Conservation (phyloP, 805 yeast genomes). For the Komagataella populi region DNA sequence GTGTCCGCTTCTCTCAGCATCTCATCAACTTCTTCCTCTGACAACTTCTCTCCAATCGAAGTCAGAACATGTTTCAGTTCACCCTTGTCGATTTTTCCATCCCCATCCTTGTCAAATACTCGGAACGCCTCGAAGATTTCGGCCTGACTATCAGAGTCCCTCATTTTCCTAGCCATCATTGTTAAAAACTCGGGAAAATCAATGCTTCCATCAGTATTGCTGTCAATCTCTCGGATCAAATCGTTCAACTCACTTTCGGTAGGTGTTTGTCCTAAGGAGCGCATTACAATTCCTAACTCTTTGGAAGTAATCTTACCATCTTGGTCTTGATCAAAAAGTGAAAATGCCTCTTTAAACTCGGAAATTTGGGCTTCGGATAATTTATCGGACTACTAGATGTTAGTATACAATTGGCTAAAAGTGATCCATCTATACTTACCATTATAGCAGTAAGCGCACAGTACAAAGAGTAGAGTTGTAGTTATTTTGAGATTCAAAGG, state of each 20-base stretch:
- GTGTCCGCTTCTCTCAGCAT: constrained; percentile 95
- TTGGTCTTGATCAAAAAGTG: constrained; percentile 90
- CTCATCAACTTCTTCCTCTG: constrained; percentile 94
- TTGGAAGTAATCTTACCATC: constrained; percentile 94
- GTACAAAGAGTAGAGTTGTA: neutral
- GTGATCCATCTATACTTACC: neutral
- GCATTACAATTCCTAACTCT: constrained; percentile 96
- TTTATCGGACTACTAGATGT: constrained; percentile 15
- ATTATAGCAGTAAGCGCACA: neutral
- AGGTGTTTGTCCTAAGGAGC: constrained; percentile 97
- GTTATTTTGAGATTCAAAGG: neutral
- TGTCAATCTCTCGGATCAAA: constrained; percentile 94
- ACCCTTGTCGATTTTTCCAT: constrained; percentile 92
- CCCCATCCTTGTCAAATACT: constrained; percentile 93
- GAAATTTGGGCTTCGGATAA: constrained; percentile 93
- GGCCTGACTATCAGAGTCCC: constrained; percentile 94
- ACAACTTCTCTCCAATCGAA: constrained; percentile 91
- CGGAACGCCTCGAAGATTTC: constrained; percentile 96
- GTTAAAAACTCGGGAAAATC: constrained; percentile 77
- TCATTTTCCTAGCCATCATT: constrained; percentile 85
- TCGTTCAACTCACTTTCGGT: constrained; percentile 93
- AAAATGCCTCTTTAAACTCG: constrained; percentile 95
- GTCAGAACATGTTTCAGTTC: constrained; percentile 95
- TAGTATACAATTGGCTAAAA: neutral
- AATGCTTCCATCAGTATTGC: constrained; percentile 83